Conservation (phyloP, 2,329 filamentous ascomycete species). For the Diaporthe longicolla region DNA sequence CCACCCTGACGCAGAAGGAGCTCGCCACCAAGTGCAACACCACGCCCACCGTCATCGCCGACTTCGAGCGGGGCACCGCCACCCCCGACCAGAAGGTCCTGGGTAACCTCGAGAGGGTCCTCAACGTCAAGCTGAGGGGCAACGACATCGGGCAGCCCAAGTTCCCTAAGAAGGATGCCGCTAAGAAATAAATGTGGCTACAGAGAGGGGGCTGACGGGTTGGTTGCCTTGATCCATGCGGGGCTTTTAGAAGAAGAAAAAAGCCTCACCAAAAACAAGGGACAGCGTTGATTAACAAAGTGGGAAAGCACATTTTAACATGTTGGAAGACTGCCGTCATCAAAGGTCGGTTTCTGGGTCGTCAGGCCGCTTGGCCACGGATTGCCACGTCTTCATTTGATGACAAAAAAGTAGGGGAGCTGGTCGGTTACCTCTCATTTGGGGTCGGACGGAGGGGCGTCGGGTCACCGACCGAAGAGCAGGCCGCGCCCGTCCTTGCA, state of each 20-base stretch:
- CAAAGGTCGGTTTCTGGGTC: not conserved
- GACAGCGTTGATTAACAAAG: not conserved
- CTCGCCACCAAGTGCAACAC: conserved; percentile 91
- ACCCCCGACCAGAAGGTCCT: conserved; percentile 88
- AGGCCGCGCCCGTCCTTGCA: conserved; percentile 31
- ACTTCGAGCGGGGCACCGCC: conserved; percentile 87
- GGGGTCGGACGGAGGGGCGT: conserved; percentile 20
- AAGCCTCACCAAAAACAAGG: not conserved
- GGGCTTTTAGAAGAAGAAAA: not conserved
- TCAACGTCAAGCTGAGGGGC: conserved; percentile 91
- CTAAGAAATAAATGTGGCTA: conserved; percentile 47
- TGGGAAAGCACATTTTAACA: not conserved
- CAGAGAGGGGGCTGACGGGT: not conserved
- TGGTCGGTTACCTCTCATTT: conserved; percentile 10
- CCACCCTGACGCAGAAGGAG: conserved; percentile 96
- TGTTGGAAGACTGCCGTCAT: not conserved
- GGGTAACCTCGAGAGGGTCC: conserved; percentile 81
- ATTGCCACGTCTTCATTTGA: conserved; percentile 11
- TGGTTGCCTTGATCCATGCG: not conserved
- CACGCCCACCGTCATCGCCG: conserved; percentile 82
- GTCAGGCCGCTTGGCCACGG: not conserved
- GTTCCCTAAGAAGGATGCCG: conserved; percentile 57
- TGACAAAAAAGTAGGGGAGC: conserved; percentile 20
- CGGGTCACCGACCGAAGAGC: conserved; percentile 15
- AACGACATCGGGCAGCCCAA: conserved; percentile 87